Conservation (phyloP, 441 rosid genomes). For the Melianthus villosus region DNA sequence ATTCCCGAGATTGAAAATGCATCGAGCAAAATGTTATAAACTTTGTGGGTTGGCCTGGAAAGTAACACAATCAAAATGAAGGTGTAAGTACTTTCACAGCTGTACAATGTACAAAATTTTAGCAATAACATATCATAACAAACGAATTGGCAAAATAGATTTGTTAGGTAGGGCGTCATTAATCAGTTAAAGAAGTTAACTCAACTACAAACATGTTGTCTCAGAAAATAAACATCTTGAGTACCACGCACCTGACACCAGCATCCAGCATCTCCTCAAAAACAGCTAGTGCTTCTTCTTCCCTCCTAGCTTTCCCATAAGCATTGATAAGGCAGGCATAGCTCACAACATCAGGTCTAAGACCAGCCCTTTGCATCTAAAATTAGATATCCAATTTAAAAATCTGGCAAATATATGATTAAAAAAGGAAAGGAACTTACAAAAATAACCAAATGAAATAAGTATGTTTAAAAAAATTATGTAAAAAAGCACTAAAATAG, state of each 20-base stretch:
- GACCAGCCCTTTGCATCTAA: conserved; percentile 87
- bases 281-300: conserved; percentile 89
- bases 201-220: too few species aligned
- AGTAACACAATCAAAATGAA: neutral
- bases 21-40: conserved; percentile 83
- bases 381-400: conserved; percentile 14
- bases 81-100: neutral
- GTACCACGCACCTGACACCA: conserved; percentile 52
- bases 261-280: conserved; percentile 96
- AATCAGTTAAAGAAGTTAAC: too few species aligned
- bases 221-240: too few species aligned
- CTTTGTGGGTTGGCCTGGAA: conserved; percentile 75
- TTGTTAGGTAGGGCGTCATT: too few species aligned
- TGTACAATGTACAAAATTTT: too few species aligned
- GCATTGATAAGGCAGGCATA: conserved; percentile 81
- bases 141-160: too few species aligned
- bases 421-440: neutral
- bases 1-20: conserved; percentile 86
- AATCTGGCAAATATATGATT: conserved; percentile 10
- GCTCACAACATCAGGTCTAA: conserved; percentile 73
- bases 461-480: too few species aligned
- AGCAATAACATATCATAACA: too few species aligned
- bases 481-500: too few species aligned
- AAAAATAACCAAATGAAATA: too few species aligned
- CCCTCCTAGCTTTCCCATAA: conserved; percentile 86